Evolutionary conservation across 495 filamentous ascomycete species (phyloP).

Genomic region (Friedmanniomyces endolithicus): DNA sequence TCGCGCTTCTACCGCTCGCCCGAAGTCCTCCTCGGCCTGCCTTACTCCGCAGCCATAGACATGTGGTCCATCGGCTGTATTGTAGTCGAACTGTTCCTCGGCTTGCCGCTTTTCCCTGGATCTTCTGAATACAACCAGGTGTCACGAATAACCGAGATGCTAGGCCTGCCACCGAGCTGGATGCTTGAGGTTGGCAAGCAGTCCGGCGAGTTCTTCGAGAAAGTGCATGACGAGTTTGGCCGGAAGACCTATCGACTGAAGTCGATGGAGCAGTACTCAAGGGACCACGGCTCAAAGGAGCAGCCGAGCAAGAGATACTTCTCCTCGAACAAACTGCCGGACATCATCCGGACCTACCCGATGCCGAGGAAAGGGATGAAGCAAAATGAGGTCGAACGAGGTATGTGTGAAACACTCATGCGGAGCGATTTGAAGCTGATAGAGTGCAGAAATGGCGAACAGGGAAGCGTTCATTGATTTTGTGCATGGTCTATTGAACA

Average conservation of each 20-base stretch:
- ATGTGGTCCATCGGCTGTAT: conserved; percentile 99
- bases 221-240: conserved; percentile 81
- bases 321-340: conserved; percentile 78
- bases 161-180: conserved; percentile 91
- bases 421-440: background rate
- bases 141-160: conserved; percentile 94
- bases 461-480: conserved; percentile 98
- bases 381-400: conserved; percentile 87
- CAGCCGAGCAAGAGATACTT: conserved; percentile 99
- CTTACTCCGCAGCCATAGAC: conserved; percentile 95
- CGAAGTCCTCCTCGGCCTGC: conserved; percentile 84
- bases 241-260: conserved; percentile 84
- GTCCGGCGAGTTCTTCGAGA: conserved; percentile 94
- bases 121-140: conserved; percentile 99
- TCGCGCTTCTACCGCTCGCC: conserved; percentile 97
- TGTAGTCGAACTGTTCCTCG: conserved; percentile 94
- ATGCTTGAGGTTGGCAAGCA: conserved; percentile 99
- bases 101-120: conserved; percentile 88
- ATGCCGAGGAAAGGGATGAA: conserved; percentile 99
- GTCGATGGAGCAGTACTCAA: conserved; percentile 91
- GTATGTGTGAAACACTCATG: conserved; percentile 38
- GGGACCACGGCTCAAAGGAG: conserved; percentile 91
- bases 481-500: conserved; percentile 84
- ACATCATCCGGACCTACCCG: conserved; percentile 92
- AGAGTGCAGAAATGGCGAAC: conserved; percentile 82